Evolutionary conservation across 441 rosid species (phyloP), one percentile per base, ranked within the genome.

Genomic region (Cnidoscolus chayamansa): DNA sequence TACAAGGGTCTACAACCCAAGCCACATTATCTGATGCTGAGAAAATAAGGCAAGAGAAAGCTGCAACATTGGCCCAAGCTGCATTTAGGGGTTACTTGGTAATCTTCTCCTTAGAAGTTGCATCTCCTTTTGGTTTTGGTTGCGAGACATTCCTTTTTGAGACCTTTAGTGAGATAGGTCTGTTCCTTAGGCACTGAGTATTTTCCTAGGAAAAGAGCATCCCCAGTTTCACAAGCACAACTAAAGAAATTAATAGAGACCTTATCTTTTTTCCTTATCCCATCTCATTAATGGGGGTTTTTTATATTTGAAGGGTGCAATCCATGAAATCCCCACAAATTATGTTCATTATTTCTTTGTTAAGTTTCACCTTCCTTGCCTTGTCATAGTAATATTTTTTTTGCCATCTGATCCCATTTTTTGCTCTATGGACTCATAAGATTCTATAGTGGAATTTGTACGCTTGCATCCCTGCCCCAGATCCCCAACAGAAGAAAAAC

Each of bases 61-160:
- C 98, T 55, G 95, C 96, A 25, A 90, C 82, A 4, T 69, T 80
- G 71, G 89, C 82, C 47, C 99, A 95, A 83, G 97, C 99, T 83
- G 90, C 91, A 71, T 95, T 91, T 81, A 87, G 97, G 85, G 97
- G 99, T 63, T 91, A 86, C 81, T 78, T 90, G 99, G 99, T 95
- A 95, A 81, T 75, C 63, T 74, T 68, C 72, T 72, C 19, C 13
- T 63, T 43, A 8, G 1, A 47, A 57, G 65, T 62, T 50, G 17
- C 19, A 2, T 63, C 25, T 48, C 13, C 53, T 19, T 40, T 56
- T 48, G 56, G 57, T 55, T 15, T 54, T 64, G 57, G 64, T 30
- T 45, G 13, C 15, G 51, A 45, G 58, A 57, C 37, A 11, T 43
- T 11, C 57, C 45, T 54, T 37, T 19, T 43, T 65, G 9, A 16